Conservation (phyloP, 1,284 basidiomycete species). For the Mycena sp. region DNA sequence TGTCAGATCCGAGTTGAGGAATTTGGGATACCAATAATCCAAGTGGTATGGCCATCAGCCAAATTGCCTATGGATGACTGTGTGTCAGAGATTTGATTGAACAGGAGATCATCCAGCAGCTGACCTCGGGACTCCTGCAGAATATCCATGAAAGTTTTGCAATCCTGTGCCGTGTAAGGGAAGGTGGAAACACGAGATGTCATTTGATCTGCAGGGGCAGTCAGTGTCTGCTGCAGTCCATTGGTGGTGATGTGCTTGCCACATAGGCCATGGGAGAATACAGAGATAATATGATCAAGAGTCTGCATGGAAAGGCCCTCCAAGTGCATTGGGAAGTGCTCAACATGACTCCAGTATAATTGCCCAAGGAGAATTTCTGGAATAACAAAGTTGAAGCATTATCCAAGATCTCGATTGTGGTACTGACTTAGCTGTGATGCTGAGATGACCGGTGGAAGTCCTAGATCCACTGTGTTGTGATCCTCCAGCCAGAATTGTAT, state of each 20-base stretch:
- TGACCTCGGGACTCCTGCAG: slow-evolving; percentile 50
- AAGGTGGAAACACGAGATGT: slow-evolving; percentile 55
- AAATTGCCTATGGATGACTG: slow-evolving; percentile 33
- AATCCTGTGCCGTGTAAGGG: slow-evolving; percentile 44
- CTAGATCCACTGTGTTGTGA: slow-evolving; percentile 45
- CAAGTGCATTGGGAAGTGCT: slow-evolving; percentile 64
- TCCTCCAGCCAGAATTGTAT: slow-evolving; percentile 61
- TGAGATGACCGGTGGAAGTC: slow-evolving; percentile 55
- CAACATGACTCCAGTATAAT: slow-evolving; percentile 66
- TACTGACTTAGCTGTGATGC: slow-evolving; percentile 57
- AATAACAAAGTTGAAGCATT: not conserved
- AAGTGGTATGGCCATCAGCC: slow-evolving; percentile 41
- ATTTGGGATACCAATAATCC: slow-evolving; percentile 39
- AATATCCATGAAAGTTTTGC: slow-evolving; percentile 49
- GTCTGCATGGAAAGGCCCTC: slow-evolving; percentile 42
- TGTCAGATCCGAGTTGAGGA: not conserved
- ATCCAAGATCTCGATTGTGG: not conserved
- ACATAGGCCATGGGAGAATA: slow-evolving; percentile 46
- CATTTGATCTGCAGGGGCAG: slow-evolving; percentile 47
- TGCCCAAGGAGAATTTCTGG: slow-evolving; percentile 56
- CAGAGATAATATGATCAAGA: slow-evolving; percentile 53
- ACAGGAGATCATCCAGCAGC: no score
- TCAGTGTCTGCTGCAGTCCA: slow-evolving; percentile 1
- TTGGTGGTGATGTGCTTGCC: slow-evolving; percentile 41
- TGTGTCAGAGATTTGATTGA: not conserved